Base-by-base conservation (phyloP, 331 rosid genomes). In the Pyracantha coccinea region DNA sequence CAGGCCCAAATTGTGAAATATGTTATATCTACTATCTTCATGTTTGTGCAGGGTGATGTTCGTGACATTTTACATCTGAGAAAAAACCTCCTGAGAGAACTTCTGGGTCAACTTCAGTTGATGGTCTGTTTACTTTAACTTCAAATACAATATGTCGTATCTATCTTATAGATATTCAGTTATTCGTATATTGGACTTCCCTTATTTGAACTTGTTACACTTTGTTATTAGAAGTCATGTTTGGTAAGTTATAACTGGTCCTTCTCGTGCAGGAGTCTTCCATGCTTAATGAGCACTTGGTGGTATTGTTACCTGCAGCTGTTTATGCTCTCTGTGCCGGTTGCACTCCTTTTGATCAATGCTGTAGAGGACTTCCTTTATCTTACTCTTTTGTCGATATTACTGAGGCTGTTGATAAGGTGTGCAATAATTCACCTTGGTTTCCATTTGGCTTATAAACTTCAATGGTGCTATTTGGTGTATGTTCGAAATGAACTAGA, bases 301-400 rank as follows among this genome's bases (percentile, higher is more conserved):
- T 73, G 59, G 78, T 91, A 60, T 86, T 88, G 83, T 77, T 91
- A 71, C 96, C 97, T 45, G 79, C 91, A 82, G 93, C 97, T 79
- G 83, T 88, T 53, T 86, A 76, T 87, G 89, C 98, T 72, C 96
- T 94, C 79, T 94, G 92, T 81, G 78, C 84, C 62, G 96, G 97
- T 78, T 82, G 83, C 80, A 85, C 78, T 79, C 88, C 88, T 62
- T 88, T 85, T 38, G 50, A 69, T 38, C 84, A 81, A 83, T 84
- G 84, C 81, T 76, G 75, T 73, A 76, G 77, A 60, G 89, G 78
- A 73, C 35, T 77, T 77, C 81, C 85, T 55, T 58, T 68, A 24
- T 78, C 76, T 52, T 77, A 75, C 78, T 65, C 71, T 72, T 82
- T 70, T 74, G 79, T 75, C 28, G 88, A 87, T 78, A 83, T 66